Evolutionary conservation across 1,284 basidiomycete species (phyloP).

Genomic region (Trametes sp.): DNA sequence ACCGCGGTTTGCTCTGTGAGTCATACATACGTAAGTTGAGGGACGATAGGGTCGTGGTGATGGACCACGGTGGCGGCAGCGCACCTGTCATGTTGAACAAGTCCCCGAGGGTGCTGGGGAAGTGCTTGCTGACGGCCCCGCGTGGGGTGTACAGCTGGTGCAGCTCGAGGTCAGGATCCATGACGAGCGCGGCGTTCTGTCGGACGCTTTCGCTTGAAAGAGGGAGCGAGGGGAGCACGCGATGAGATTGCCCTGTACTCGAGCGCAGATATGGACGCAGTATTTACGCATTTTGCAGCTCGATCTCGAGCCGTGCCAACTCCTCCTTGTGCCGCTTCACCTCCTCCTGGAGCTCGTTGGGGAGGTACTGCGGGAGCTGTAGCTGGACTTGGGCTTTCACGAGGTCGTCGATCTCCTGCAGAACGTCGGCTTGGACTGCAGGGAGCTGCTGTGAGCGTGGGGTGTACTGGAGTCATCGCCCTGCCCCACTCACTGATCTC

Average conservation of each 20-base stretch:
- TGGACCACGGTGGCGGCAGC: too few species aligned
- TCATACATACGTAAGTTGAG: neutral
- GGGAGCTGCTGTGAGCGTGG: too few species aligned
- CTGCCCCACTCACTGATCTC: conserved; percentile 51
- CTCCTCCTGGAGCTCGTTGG: conserved; percentile 54
- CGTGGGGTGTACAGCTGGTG: conserved; percentile 54
- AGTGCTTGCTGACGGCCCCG: conserved; percentile 51
- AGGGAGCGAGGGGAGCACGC: neutral
- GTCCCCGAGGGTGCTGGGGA: conserved; percentile 54
- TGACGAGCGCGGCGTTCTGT: conserved; percentile 54
- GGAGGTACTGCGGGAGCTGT: conserved; percentile 53
- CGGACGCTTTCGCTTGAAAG: conserved; percentile 57
- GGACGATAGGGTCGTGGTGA: neutral
- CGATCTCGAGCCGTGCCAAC: conserved; percentile 55
- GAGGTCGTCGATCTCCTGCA: conserved; percentile 52
- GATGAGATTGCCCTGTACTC: neutral
- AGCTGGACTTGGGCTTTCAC: conserved; percentile 56
- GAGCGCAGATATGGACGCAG: neutral
- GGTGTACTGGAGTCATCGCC: too few species aligned
- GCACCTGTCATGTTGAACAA: conserved; percentile 56
- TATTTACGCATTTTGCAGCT: conserved; percentile 64
- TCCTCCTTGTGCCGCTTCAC: conserved; percentile 53
- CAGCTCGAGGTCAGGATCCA: conserved; percentile 49
- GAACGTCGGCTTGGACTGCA: conserved; percentile 53
- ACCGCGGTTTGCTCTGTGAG: conserved; percentile 45